Evolutionary conservation across 1,139 yeast genomes (phyloP).

Genomic region (Wickerhamomyces sp.): DNA sequence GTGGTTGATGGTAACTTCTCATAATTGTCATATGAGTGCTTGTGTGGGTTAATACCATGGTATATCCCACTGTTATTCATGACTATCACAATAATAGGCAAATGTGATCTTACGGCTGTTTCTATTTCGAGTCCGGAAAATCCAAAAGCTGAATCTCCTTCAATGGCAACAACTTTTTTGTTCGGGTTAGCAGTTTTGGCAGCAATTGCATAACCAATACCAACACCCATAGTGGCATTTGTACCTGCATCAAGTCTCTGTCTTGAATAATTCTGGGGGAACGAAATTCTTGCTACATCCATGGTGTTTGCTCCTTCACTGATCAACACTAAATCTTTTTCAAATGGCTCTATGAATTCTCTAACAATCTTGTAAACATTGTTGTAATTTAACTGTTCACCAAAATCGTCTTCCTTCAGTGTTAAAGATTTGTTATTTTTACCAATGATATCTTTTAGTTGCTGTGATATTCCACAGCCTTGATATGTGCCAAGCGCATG

Average conservation of each 20-base stretch:
- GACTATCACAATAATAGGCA: constrained; percentile 52
- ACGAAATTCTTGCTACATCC: constrained; percentile 61
- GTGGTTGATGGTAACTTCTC: constrained; percentile 51
- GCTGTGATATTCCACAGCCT: constrained; percentile 29
- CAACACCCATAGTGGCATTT: constrained; percentile 70
- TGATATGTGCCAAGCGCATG: constrained; percentile 23
- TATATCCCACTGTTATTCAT: constrained; percentile 69
- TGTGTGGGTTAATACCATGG: constrained; percentile 46
- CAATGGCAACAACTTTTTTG: constrained; percentile 49
- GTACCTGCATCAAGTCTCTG: constrained; percentile 64
- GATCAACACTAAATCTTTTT: constrained; percentile 37
- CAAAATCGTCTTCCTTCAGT: constrained; percentile 22
- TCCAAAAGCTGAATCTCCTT: constrained; percentile 72
- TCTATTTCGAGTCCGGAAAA: constrained; percentile 64
- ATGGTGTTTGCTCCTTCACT: constrained; percentile 70
- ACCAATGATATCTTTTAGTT: constrained; percentile 28
- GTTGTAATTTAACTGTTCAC: constrained; percentile 36
- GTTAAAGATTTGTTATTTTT: constrained; percentile 35
- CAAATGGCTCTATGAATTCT: constrained; percentile 29
- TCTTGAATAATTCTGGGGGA: constrained; percentile 47
- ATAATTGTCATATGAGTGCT: constrained; percentile 21
- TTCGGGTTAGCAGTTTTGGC: constrained; percentile 46
- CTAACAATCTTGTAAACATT: constrained; percentile 48
- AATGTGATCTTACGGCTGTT: constrained; percentile 48
- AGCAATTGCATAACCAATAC: constrained; percentile 50